phyloP scores from a whole-genome alignment of 2,329 filamentous ascomycete genomes.

The Colletotrichum chrysophilum region DNA sequence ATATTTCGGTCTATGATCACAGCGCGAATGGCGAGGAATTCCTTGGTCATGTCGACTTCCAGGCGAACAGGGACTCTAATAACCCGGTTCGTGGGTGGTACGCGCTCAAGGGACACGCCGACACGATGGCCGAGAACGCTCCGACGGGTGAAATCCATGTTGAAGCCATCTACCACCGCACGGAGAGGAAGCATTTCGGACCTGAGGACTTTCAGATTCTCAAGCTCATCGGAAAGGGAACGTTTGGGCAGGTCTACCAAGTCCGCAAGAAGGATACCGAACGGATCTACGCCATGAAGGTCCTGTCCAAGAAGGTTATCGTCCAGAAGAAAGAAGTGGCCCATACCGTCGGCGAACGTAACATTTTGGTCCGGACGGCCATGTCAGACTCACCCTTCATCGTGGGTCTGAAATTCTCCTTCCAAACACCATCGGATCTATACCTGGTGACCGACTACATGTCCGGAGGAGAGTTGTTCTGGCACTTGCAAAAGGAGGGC shows the following conservation, averaged over 20 bases:
- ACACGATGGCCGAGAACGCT: conserved; percentile 73
- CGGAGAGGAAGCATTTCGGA: conserved; percentile 89
- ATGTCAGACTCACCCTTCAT: conserved; percentile 97
- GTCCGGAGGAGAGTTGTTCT: conserved; percentile 98
- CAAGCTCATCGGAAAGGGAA: conserved; percentile 96
- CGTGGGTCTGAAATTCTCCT: conserved; percentile 97
- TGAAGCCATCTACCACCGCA: conserved; percentile 83
- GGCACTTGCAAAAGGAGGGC: conserved; percentile 97
- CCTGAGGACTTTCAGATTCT: conserved; percentile 96
- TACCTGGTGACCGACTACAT: conserved; percentile 99
- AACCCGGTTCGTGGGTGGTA: conserved; percentile 86
- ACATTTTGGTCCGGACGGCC: conserved; percentile 95
- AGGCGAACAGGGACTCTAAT: conserved; percentile 69
- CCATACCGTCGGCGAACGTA: conserved; percentile 94
- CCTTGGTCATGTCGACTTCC: conserved; percentile 86
- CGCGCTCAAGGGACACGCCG: conserved; percentile 75
- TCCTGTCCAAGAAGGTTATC: conserved; percentile 98
- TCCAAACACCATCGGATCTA: conserved; percentile 94
- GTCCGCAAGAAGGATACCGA: conserved; percentile 96
- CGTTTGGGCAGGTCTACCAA: conserved; percentile 98
- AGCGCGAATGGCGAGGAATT: conserved; percentile 84
- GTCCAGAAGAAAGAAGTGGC: conserved; percentile 99
- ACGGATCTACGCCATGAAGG: conserved; percentile 99
- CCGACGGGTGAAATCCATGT: conserved; percentile 89
- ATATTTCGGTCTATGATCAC: conserved; percentile 92